Conservation (phyloP, 2,329 filamentous ascomycete species). For the Aureobasidium sp. region DNA sequence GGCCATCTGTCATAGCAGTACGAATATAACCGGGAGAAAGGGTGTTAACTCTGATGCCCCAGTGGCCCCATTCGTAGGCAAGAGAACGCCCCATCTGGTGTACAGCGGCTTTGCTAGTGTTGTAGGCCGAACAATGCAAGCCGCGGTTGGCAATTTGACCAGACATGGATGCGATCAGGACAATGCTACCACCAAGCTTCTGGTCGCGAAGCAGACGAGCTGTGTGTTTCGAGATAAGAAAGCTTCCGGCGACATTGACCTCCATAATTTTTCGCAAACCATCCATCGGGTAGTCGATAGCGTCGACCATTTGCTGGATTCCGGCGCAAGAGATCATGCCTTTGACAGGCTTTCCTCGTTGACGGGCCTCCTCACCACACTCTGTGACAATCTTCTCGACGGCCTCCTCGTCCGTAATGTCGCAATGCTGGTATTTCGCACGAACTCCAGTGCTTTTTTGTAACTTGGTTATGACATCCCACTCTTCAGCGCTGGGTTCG, state of each 20-base stretch:
- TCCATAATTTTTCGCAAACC: constrained; percentile 29
- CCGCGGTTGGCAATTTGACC: constrained; percentile 66
- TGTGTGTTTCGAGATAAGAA: constrained; percentile 29
- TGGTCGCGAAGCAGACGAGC: constrained; percentile 29
- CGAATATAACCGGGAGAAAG: constrained; percentile 24
- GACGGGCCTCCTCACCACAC: constrained; percentile 27
- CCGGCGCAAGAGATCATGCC: constrained; percentile 34
- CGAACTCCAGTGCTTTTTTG: constrained; percentile 56
- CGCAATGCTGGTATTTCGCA: constrained; percentile 25
- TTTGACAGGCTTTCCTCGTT: constrained; percentile 37
- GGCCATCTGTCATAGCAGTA: constrained; percentile 28
- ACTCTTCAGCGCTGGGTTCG: constrained; percentile 42
- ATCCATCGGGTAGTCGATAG: constrained; percentile 27
- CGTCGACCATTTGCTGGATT: constrained; percentile 27
- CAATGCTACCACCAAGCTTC: constrained; percentile 22
- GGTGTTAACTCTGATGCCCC: constrained; percentile 26
- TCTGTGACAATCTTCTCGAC: constrained; percentile 29
- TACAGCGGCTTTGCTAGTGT: constrained; percentile 23
- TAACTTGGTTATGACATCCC: constrained; percentile 19
- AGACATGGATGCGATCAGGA: constrained; percentile 54
- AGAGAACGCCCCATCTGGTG: constrained; percentile 30
- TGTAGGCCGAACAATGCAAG: constrained; percentile 27
- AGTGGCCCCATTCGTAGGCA: constrained; percentile 23
- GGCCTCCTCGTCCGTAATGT: constrained; percentile 29
- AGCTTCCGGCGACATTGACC: constrained; percentile 30